Evolutionary conservation across 768 basidiomycete species (phyloP), one percentile per base, ranked within the genome.

Genomic region (Trametes sanguinea): DNA sequence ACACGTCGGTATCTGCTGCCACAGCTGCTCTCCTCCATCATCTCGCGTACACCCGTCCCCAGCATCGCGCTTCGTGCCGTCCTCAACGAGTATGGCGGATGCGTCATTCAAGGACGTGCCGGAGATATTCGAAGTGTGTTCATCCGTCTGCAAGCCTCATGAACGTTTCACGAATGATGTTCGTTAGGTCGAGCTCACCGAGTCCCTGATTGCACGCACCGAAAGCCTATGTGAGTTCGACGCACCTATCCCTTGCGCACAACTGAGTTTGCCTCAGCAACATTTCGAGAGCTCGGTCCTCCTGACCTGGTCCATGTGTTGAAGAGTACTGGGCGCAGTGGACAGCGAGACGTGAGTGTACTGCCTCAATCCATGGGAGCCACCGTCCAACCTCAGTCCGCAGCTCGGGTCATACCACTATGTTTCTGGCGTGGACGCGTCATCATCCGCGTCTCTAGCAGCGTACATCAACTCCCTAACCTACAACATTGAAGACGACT

Each of bases 401-500:
- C 68, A 97, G 95, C 80, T 94, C 61, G 94, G 94, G 42, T 98
- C 96, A 39, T 98, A 98, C 74, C 97, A 99, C 76, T 98, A 93
- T 68, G 85, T 97, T 60, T 99, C 97, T 0, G 96, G 97, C n/a
- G 93, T 99, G 54, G 97, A 99, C 74, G 94, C 96, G 1, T 98
- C 95, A 16, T 97, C 96, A 6, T 98, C 95, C 17, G 97, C 97
- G 3, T 96, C 95, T 0, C 83, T 99, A 32, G 97, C 97, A 4
- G 96, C 97, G 10, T 99, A 99, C 76, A 91, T 98, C 75, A 98
- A 99, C 78, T 97, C 95, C 27, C 81, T 98, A n/a, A 96, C 94
- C 6, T 98, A 98, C 71, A 85, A 89, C 16, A 88, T 98, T 64
- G 97, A 98, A 70, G 95, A 95, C 65, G 86, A 82, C 57, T 84